Percentiles rank a stretch among this genome's conserved stretches.
phyloP scores from a whole-genome alignment of 2,329 filamentous ascomycete species.

The Fusarium buharicum region DNA sequence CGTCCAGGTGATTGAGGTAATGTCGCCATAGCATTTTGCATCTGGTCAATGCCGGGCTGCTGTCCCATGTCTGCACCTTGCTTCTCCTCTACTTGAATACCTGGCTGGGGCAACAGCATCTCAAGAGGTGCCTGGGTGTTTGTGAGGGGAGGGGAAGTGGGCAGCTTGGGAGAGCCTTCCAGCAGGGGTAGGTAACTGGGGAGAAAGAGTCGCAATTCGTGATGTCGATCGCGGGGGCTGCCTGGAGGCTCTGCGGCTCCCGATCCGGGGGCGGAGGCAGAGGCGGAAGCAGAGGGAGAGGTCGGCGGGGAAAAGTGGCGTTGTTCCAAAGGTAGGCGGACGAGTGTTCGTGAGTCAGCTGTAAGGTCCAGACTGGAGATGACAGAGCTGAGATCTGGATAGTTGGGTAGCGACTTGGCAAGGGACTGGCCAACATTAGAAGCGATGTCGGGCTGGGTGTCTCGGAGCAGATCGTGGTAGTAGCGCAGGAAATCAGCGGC shows the following conservation, averaged over 20 bases:
- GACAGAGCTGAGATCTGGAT: slow-evolving; percentile 56
- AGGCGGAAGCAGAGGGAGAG: slow-evolving; percentile 44
- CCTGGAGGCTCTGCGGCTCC: slow-evolving; percentile 49
- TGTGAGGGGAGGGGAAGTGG: slow-evolving; percentile 34
- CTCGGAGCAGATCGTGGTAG: slow-evolving; percentile 61
- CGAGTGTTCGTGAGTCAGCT: slow-evolving; percentile 51
- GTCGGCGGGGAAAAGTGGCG: slow-evolving; percentile 48
- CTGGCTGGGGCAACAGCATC: slow-evolving; percentile 44
- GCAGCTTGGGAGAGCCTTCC: slow-evolving; percentile 54
- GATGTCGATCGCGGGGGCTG: slow-evolving; percentile 65
- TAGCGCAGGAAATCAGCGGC: slow-evolving; percentile 66
- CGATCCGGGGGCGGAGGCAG: slow-evolving; percentile 43
- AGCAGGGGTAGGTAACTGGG: slow-evolving; percentile 71
- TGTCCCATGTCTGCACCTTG: slow-evolving; percentile 41
- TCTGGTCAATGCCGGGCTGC: slow-evolving; percentile 23
- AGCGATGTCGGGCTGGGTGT: slow-evolving; percentile 59
- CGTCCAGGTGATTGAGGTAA: slow-evolving; percentile 42
- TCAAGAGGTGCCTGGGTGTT: slow-evolving; percentile 31
- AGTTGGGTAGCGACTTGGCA: slow-evolving; percentile 56
- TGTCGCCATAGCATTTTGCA: slow-evolving; percentile 30
- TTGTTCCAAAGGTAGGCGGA: slow-evolving; percentile 45
- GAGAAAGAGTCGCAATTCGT: slow-evolving; percentile 71
- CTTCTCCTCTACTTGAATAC: slow-evolving; percentile 40
- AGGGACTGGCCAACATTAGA: slow-evolving; percentile 60
- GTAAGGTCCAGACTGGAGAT: slow-evolving; percentile 51